Conservation (phyloP, 2,329 filamentous ascomycete genomes). For the Alternaria gansuensis region DNA sequence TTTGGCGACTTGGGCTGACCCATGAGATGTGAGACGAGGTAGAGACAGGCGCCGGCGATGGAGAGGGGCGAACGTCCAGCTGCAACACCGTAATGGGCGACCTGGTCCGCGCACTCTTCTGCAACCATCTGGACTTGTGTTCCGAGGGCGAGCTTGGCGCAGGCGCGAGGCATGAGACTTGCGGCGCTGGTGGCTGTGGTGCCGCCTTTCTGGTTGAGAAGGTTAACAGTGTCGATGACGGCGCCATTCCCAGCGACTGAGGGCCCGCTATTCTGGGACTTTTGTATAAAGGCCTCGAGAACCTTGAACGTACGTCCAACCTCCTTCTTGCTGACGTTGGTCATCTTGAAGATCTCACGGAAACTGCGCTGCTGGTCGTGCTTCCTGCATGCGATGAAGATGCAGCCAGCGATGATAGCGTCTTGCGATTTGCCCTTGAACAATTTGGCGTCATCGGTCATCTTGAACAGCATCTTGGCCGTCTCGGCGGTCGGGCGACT, state of each 20-base stretch:
- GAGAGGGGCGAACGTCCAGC: slow-evolving; percentile 94
- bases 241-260: slow-evolving; percentile 50
- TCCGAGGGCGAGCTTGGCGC: slow-evolving; percentile 79
- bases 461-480: slow-evolving; percentile 94
- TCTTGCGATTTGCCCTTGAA: slow-evolving; percentile 97
- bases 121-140: slow-evolving; percentile 82
- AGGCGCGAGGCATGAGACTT: slow-evolving; percentile 89
- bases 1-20: slow-evolving; percentile 81
- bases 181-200: slow-evolving; percentile 81
- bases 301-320: slow-evolving; percentile 95
- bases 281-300: slow-evolving; percentile 85
- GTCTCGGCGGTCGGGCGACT: slow-evolving; percentile 83
- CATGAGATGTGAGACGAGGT: slow-evolving; percentile 90
- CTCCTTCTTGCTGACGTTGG: slow-evolving; percentile 95
- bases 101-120: slow-evolving; percentile 78
- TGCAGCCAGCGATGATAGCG: slow-evolving; percentile 91
- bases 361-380: slow-evolving; percentile 88
- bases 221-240: slow-evolving; percentile 64
- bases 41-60: slow-evolving; percentile 94
- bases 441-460: slow-evolving; percentile 88
- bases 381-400: slow-evolving; percentile 97
- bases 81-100: slow-evolving; percentile 78
- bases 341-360: slow-evolving; percentile 91
- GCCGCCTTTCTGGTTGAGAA: slow-evolving; percentile 63
- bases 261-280: slow-evolving; percentile 57